Evolutionary conservation across 148 eudicot species (phyloP).

Genomic region (Silene conica): DNA sequence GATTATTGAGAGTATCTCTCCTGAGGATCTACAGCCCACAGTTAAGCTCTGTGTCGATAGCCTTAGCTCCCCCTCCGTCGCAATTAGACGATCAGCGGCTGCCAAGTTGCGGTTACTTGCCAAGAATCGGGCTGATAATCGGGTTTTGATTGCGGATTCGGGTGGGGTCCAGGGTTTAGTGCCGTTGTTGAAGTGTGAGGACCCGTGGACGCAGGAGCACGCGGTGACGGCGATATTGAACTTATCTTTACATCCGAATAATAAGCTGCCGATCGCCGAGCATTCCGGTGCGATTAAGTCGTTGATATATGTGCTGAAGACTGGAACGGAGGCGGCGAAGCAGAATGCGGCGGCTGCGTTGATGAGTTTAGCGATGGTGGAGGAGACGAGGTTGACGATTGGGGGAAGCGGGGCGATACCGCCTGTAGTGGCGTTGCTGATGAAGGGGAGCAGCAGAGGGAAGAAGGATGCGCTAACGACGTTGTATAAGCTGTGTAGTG

Average conservation of each 20-base stretch:
- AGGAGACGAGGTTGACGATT: slow-evolving; percentile 62
- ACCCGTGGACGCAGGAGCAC: slow-evolving; percentile 81
- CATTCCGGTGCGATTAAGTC: slow-evolving; percentile 54
- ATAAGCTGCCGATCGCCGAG: slow-evolving; percentile 42
- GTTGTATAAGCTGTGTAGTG: slow-evolving; percentile 67
- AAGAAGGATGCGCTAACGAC: slow-evolving; percentile 90
- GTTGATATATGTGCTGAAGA: slow-evolving; percentile 64
- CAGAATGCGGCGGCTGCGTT: slow-evolving; percentile 84
- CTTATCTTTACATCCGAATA: slow-evolving; percentile 51
- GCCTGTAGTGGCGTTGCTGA: slow-evolving; percentile 57
- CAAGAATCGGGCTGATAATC: slow-evolving; percentile 75
- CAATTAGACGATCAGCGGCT: slow-evolving; percentile 69
- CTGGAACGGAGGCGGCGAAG: slow-evolving; percentile 74
- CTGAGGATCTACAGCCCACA: slow-evolving; percentile 83
- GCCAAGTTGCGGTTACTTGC: slow-evolving; percentile 72
- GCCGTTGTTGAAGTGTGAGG: slow-evolving; percentile 51
- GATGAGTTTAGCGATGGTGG: slow-evolving; percentile 63
- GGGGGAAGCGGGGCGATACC: slow-evolving; percentile 91
- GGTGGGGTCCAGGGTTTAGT: slow-evolving; percentile 70
- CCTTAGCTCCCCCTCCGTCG: slow-evolving; percentile 44
- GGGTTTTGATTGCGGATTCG: slow-evolving; percentile 72
- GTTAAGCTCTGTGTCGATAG: slow-evolving; percentile 72
- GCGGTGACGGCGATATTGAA: slow-evolving; percentile 79
- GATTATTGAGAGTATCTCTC: slow-evolving; percentile 75
- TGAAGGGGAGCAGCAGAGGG: slow-evolving; percentile 56